Base-by-base conservation (phyloP, 257 asterid genomes). In the Capsicum baccatum region DNA sequence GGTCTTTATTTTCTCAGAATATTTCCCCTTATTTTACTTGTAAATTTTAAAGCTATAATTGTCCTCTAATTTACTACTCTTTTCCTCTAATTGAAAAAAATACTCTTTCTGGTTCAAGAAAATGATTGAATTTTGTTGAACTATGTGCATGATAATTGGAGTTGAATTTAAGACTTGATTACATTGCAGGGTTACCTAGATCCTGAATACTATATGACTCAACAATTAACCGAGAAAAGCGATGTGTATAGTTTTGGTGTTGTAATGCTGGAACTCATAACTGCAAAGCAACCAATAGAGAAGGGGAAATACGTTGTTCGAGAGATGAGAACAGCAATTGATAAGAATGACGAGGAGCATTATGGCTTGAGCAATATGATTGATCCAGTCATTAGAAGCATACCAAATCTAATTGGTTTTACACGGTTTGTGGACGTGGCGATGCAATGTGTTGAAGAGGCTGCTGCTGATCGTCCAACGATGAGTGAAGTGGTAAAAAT, bases 141-240 rank as follows among this genome's bases (percentile, higher is more conserved):
- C 42, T 3, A 12, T 54, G 16, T 54, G 33, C 80, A 48, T 73
- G 76, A 67, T 68, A 21, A 26, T 63, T 64, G 56, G 13, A 1
- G 1, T 26, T 71, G 79, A 71, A 10, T 47, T 71, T 21, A 52
- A 50, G 62, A 54, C 48, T 35, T 14, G 82, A 11, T 21, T 8
- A 62, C 80, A 54, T 59, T 85, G 83, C 83, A 94, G 99, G 99
- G 99, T 10, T 96, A 96, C 81, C 90, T 94, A 15, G 99, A 96
- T 85, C 99, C 99, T 0, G 99, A 96, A 42, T 94, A 96, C 91
- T 96, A 96, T 85, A 92, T 94, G 98, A 94, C 97, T n/a, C 98
- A 96, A 84, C 97, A 96, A 80, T 62, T 94, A 79, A 96, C 99
- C 0, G 99, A 96, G 64, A 96, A 92, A 85, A 96, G 99, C 76